Evolutionary conservation across 352 stramenopile species (phyloP), one percentile per base, ranked within the genome.

Genomic region (Phytophthora pisi): DNA sequence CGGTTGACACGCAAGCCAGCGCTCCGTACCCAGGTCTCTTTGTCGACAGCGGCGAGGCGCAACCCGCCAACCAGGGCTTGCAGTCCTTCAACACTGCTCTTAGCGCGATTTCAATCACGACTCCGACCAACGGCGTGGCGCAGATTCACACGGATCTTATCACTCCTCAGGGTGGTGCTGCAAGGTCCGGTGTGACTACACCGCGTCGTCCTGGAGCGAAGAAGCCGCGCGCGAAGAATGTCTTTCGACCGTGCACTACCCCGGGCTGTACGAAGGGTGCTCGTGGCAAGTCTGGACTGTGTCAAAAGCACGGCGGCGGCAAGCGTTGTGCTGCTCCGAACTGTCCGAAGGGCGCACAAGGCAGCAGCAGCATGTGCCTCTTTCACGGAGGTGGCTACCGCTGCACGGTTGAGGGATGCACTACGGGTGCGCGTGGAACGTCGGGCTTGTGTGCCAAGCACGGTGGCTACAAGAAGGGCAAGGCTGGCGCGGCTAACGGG

Each of bases 381-480:
- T 92, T 92, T 63, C 90, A 97, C 55, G 90, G 90, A 51, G 90
- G 89, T 7, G 90, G 87, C 47, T 93, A 94, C 46, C 89, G 89
- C 20, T 97, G 90, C 65, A 93, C 78, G 1, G 66, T 91, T 5
- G 71, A 82, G 3, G 83, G 84, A 28, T 97, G 89, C 60, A 79
- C 46, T 24, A 96, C 91, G 2, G 87, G 87, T 20, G 86, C 86
- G 24, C 82, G 88, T 20, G 85, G 88, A 30, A 90, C 84, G 2
- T 93, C 83, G 15, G 86, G 86, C 0, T 69, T 94, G 8, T 94
- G 84, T 69, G 86, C 86, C 18, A 94, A 90, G 58, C 86, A 94
- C 68, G 86, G 84, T 42, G 89, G 89, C 50, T 92, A 92, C 74
- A 92, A 91, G 65, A 78, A 83, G 24, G 68, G 75, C 23, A 84